Percentiles rank a stretch among this genome's conserved stretches.
Evolutionary conservation across 2,329 filamentous ascomycete genomes (phyloP).

Genomic region (Ceratocystiopsis minuta): DNA sequence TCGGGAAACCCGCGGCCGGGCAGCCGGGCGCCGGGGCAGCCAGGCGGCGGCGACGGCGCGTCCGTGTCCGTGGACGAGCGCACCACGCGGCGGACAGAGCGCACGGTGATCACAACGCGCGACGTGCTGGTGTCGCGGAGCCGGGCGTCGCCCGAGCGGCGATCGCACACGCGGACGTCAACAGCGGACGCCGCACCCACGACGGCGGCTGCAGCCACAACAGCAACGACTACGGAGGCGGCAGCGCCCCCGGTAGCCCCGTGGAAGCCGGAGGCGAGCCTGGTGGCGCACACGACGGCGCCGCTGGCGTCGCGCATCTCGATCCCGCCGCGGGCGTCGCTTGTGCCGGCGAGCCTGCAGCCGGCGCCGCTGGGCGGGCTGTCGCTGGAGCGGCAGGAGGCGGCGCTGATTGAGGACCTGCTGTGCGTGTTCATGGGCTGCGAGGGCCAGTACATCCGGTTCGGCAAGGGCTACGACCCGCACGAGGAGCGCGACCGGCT

Average conservation of each 20-base stretch:
- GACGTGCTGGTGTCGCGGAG: conserved; percentile 19
- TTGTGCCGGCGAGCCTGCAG: conserved; percentile 50
- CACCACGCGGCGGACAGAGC: conserved; percentile 32
- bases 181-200: conserved; percentile 6
- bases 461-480: conserved; percentile 65
- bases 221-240: neutral
- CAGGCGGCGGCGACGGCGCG: neutral
- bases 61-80: too few species aligned
- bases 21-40: conserved; percentile 17
- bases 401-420: conserved; percentile 73
- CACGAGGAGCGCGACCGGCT: conserved; percentile 72
- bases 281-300: conserved; percentile 48
- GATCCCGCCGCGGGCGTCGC: conserved; percentile 50
- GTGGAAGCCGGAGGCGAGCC: conserved; percentile 67
- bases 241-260: conserved; percentile 12
- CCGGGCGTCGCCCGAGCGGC: too few species aligned
- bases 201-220: conserved; percentile 18
- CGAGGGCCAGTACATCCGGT: conserved; percentile 93
- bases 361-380: conserved; percentile 52
- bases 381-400: conserved; percentile 66
- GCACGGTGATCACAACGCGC: conserved; percentile 33
- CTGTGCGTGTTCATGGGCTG: conserved; percentile 96
- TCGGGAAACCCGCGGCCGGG: conserved; percentile 37
- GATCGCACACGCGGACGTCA: too few species aligned
- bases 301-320: conserved; percentile 48